phyloP scores from a whole-genome alignment of 2,329 filamentous ascomycete genomes.

The Tolypocladium ophioglossoides region DNA sequence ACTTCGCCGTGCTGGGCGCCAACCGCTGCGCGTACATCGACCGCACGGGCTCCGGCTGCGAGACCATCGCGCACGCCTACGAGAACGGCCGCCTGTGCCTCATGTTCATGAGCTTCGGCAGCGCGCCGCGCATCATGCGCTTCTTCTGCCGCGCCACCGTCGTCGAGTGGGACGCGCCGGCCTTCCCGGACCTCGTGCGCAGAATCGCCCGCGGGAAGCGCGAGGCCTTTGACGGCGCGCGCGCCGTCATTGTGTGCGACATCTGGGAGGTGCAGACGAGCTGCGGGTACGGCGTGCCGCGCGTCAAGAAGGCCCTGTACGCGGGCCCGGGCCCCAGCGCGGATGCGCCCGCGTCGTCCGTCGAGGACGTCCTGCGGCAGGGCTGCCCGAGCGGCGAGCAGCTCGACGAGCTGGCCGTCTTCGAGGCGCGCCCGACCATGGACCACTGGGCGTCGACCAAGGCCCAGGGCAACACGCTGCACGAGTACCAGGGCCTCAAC shows the following conservation, averaged over 20 bases:
- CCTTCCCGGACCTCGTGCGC: slow-evolving; percentile 37
- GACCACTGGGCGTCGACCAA: slow-evolving; percentile 38
- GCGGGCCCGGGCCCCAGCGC: slow-evolving; percentile 5
- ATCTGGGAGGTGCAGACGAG: slow-evolving; percentile 57
- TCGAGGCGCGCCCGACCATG: slow-evolving; percentile 45
- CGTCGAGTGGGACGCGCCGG: slow-evolving; percentile 46
- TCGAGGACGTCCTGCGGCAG: slow-evolving; percentile 14
- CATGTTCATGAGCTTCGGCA: slow-evolving; percentile 60
- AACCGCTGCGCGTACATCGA: slow-evolving; percentile 61
- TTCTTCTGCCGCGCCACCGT: slow-evolving; percentile 51
- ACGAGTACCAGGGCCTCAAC: slow-evolving; percentile 43
- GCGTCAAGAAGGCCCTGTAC: slow-evolving; percentile 31
- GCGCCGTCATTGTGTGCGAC: slow-evolving; percentile 51
- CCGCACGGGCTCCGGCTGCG: slow-evolving; percentile 62
- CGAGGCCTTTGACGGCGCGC: slow-evolving; percentile 33
- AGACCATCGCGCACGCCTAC: slow-evolving; percentile 66
- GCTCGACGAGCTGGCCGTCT: slow-evolving; percentile 27
- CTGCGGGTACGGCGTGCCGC: slow-evolving; percentile 55
- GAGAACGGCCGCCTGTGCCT: slow-evolving; percentile 68
- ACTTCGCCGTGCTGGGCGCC: slow-evolving; percentile 48
- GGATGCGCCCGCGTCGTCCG: slow-evolving; percentile 7
- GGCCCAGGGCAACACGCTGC: slow-evolving; percentile 36
- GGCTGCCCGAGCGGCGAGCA: slow-evolving; percentile 10
- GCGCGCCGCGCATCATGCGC: slow-evolving; percentile 49
- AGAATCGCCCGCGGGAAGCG: slow-evolving; percentile 24